Evolutionary conservation across 306 rosid genomes (phyloP).

Genomic region (Prunus mongolica): DNA sequence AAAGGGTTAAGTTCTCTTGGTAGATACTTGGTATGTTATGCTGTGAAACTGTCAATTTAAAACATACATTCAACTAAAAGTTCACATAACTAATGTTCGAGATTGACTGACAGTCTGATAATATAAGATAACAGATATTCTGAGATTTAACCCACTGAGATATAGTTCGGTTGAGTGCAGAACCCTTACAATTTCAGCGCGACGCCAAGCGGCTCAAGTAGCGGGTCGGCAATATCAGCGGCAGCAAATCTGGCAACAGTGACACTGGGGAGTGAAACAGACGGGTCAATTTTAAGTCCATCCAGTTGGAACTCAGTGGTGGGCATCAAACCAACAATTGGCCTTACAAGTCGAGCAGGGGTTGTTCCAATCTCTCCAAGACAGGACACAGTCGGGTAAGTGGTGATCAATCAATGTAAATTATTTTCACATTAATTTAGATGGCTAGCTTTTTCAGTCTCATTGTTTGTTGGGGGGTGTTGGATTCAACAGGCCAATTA

Average conservation of each 20-base stretch:
- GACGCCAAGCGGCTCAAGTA: conserved; percentile 61
- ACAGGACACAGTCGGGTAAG: conserved; percentile 63
- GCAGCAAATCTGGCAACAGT: conserved; percentile 61
- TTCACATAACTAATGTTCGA: neutral
- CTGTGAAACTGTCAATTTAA: neutral
- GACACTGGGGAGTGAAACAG: conserved; percentile 59
- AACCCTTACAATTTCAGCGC: conserved; percentile 44
- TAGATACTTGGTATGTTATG: neutral
- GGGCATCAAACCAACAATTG: conserved; percentile 65
- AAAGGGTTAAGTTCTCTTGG: neutral
- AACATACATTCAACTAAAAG: neutral
- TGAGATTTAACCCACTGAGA: too few relatives aligned
- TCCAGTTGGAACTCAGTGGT: conserved; percentile 63
- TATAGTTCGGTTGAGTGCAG: conserved; percentile 16
- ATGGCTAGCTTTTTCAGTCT: too few relatives aligned
- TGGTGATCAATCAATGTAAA: neutral
- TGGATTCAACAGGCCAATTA: conserved; percentile 46
- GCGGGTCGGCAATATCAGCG: conserved; percentile 55
- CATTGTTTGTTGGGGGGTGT: neutral
- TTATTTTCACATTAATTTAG: neutral
- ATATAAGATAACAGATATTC: neutral
- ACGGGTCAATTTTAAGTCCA: conserved; percentile 58
- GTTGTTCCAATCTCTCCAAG: conserved; percentile 52
- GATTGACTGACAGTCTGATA: neutral
- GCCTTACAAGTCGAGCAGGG: conserved; percentile 67